Evolutionary conservation across 2,329 filamentous ascomycete species (phyloP).

Genomic region (Fusarium sp.): DNA sequence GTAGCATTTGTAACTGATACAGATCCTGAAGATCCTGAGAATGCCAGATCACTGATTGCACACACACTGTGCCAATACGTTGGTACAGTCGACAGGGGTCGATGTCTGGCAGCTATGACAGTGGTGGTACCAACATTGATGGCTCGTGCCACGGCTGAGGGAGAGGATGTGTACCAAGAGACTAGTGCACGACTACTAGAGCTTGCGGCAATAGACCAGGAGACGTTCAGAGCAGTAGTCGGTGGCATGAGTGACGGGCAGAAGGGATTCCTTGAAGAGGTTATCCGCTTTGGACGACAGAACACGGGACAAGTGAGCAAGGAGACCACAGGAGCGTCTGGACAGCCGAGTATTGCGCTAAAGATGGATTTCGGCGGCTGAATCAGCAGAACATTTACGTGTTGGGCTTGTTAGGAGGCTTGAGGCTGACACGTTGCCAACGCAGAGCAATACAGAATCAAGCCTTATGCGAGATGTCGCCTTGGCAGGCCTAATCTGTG

Average conservation of each 20-base stretch:
- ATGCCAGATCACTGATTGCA: slow-evolving; percentile 73
- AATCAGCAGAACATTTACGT: slow-evolving; percentile 14
- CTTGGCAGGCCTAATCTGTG: slow-evolving; percentile 17
- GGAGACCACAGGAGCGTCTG: slow-evolving; percentile 54
- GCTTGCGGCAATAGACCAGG: slow-evolving; percentile 78
- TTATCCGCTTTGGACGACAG: slow-evolving; percentile 73
- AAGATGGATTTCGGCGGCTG: slow-evolving; percentile 87
- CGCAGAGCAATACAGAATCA: slow-evolving; percentile 5
- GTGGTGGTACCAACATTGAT: slow-evolving; percentile 82
- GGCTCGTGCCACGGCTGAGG: slow-evolving; percentile 72
- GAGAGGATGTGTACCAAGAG: slow-evolving; percentile 70
- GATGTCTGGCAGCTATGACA: slow-evolving; percentile 70
- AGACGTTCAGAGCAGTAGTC: slow-evolving; percentile 78
- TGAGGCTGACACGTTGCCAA: slow-evolving; percentile 10
- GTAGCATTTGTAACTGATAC: slow-evolving; percentile 77
- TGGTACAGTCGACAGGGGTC: slow-evolving; percentile 54
- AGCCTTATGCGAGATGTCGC: slow-evolving; percentile 14
- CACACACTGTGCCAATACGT: slow-evolving; percentile 81
- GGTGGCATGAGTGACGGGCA: slow-evolving; percentile 74
- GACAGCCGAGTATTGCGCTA: slow-evolving; percentile 84
- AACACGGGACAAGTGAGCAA: slow-evolving; percentile 53
- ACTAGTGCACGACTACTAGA: slow-evolving; percentile 82
- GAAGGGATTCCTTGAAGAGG: slow-evolving; percentile 80
- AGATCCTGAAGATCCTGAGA: slow-evolving; percentile 80
- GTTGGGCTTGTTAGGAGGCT: slow-evolving; percentile 3